Evolutionary conservation across 345 rosid genomes (phyloP), one percentile per base, ranked within the genome.

Genomic region (Lepidium africanum): DNA sequence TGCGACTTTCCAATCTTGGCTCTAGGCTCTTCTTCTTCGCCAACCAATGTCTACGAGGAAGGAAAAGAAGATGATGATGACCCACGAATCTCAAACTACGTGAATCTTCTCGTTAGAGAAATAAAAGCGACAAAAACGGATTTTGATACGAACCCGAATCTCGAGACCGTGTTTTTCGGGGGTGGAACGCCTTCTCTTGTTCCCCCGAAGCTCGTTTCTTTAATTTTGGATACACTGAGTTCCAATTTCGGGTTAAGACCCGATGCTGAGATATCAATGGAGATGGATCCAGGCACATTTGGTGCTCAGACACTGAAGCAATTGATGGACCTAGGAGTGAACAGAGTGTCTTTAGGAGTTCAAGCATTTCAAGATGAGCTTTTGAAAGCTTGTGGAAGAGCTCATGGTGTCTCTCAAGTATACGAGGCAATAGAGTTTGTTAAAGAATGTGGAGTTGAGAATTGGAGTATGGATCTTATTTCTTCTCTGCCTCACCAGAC

Each of bases 181-280:
- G 99, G 99, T 9, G 99, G 97, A 27, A 91, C 99, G 2, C 99
- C 99, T 51, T 93, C 99, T 37, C 82, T 94, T 51, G 99, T 94
- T 76, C 86, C 99, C 1, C 87, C 97, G 0, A 77, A 70, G 71
- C 75, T 89, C 35, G 90, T 91, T 63, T 81, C 83, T 14, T 81
- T 86, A 17, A 55, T 91, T 71, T 69, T 94, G 38, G 85, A 85
- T 37, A 73, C 85, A 19, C 45, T 94, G 76, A 80, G 80, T 49
- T 79, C 4, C 52, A 81, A 82, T 46, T 87, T 87, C 54, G 97
- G 97, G 70, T 54, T 89, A 77, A 74, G 72, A 65, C 59, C 66
- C 7, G 82, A 73, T 67, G 93, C 80, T 16, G 99, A 94, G 80
- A 78, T 94, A 79, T 87, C 99, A 0, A 89, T 89, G 91, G 97